Evolutionary conservation across 148 eudicot species (phyloP), one percentile per base, ranked within the genome.

Genomic region (Dianthus caryophyllus): DNA sequence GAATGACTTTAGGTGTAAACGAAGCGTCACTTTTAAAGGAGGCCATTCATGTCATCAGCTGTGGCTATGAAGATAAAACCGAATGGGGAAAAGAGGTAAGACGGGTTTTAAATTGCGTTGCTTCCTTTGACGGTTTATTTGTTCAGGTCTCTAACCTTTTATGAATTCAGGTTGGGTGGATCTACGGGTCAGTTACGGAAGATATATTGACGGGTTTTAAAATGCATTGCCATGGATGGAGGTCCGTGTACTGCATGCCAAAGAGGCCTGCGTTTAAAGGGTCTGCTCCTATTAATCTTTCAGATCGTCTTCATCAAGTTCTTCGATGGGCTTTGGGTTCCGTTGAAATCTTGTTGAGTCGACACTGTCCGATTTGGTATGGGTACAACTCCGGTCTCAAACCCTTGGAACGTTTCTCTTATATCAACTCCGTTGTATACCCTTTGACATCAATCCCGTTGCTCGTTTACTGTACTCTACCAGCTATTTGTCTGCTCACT

Each of bases 71-170:
- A 77, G 97, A 86, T 53, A 89, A 92, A 78, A 81, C 93, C 0
- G 98, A 92, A 54, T 92, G 98, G 98, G 97, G 98, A 66, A 87
- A 87, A 80, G 98, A 92, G 96, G 98, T 92, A 82, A 36, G 18
- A n/a, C 11, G 2, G 21, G 12, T 5, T 27, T 14, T 57, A 47
- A 26, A 20, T 9, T 18, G 14, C 15, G 10, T 47, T 10, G 25
- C 41, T 10, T 67, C 43, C 31, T 10, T 67, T 30, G 24, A 10
- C 16, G 39, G 56, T n/a, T 48, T 48, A 9, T 48, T 13, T 48
- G 1, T 18, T 18, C 10, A 6, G 26, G 6, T 18, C 39, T 38
- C 67, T 68, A 30, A 41, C 60, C 26, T 61, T 6, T 49, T 58
- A 30, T n/a, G 20, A 53, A 17, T 17, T 36, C 82, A 94, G 98